Evolutionary conservation across 345 rosid genomes (phyloP), one percentile per base, ranked within the genome.

Genomic region (Draba incana): DNA sequence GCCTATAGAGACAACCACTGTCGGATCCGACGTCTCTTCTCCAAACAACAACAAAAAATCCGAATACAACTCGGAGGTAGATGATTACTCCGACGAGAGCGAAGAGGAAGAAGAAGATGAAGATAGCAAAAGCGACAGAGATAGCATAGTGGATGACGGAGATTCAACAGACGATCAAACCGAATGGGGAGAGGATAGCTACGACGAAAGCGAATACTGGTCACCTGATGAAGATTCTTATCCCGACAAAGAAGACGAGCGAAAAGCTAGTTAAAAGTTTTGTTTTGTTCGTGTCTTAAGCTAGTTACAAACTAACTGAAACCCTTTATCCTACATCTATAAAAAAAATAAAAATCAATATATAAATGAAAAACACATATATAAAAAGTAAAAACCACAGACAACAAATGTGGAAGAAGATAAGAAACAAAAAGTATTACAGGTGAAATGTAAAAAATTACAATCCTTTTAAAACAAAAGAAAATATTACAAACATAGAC

Each of bases 151-250:
- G 0, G 57, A 52, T 14, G 31, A 24, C 4, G 54, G 54, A 4
- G 31, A 25, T 50, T 50, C 55, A 25, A 4, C 14, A 50, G 24
- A 13, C 31, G 31, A 24, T 4, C 14, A 4, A 11, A 8, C 54
- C 0, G 54, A 24, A 24, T 24, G 54, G 54, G 30, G 13, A 50
- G 33, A 23, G 30, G 8, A 49, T 23, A 20, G 13, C 28, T 48
- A 25, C 4, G 6, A 31, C 35, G 35, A 31, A 31, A 4, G 7
- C 6, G 35, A 31, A 31, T 31, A 31, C 33, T 51, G 35, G 8
- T 51, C 35, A 51, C 56, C 56, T 4, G 56, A 27, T 51, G 15
- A 25, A 51, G 56, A 51, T 30, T 11, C 15, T 51, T 51, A 51
- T 51, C 5, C 35, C 15, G 56, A n/a, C n/a, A n/a, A n/a, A n/a